Evolutionary conservation across 2,329 filamentous ascomycete genomes (phyloP).

Genomic region (Achaetomium macrosporum): DNA sequence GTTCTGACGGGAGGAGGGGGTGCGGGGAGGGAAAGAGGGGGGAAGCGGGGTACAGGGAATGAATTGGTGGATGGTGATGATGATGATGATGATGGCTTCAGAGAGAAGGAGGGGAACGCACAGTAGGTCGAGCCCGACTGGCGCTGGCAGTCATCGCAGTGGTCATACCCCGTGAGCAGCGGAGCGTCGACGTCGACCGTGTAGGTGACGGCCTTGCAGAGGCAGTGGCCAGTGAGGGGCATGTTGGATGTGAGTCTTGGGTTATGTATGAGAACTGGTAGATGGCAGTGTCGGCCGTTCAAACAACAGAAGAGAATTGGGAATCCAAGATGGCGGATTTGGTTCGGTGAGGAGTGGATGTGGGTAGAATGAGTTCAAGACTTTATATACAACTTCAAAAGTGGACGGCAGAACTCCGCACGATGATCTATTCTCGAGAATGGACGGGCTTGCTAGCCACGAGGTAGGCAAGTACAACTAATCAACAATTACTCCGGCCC

Average conservation of each 20-base stretch:
- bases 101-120: neutral
- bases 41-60: neutral
- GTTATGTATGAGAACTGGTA: neutral
- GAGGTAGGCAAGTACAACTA: no score
- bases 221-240: constrained; percentile 64
- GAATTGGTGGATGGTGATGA: neutral
- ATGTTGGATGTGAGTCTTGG: constrained; percentile 39
- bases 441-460: no score
- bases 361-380: no score
- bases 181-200: constrained; percentile 47
- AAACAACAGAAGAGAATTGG: neutral
- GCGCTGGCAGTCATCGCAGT: constrained; percentile 69
- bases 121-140: constrained; percentile 65
- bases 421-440: no score
- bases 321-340: no score
- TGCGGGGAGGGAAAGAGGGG: neutral
- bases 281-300: neutral
- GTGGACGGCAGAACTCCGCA: no score
- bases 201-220: constrained; percentile 68
- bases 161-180: constrained; percentile 58
- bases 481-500: no score
- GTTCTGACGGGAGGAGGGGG: no score
- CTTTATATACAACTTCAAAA: no score
- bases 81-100: neutral
- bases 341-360: no score